Evolutionary conservation across 345 rosid species (phyloP), one percentile per base, ranked within the genome.

Genomic region (Populus pruinosa): DNA sequence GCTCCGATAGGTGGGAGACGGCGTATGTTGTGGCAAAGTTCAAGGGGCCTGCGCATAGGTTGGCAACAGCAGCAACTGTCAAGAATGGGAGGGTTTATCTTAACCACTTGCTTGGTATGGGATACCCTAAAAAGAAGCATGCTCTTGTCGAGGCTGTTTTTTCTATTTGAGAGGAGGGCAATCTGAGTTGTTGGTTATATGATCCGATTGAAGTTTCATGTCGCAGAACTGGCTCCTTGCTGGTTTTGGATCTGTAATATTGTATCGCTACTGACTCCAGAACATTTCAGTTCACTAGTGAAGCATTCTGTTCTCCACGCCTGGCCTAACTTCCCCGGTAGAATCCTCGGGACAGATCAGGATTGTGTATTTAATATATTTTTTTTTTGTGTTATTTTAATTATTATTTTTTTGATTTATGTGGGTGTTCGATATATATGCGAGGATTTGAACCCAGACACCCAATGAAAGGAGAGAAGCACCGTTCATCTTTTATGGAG

Each of bases 51-150:
- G 77, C 71, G 16, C 98, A 93, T 77, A 80, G 99, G 68, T 16
- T 95, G 81, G 92, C 92, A 25, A 84, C 99, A 0, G 92, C 99
- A 0, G 97, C 96, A 36, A 90, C 97, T 0, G 91, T 93, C 27
- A 95, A 92, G 73, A 97, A 90, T 11, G 99, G 97, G 62, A 87
- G 74, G 84, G 92, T 91, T 76, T 93, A 89, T 87, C 78, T 95
- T 5, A 93, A 74, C 78, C 98, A 93, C 78, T 18, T 95, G 85
- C 4, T 93, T 67, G 97, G 97, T 43, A 78, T 93, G 69, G 99
- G 99, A 2, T 92, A 84, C 81, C 96, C 93, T 1, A 93, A 78
- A 88, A 91, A 90, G 90, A 91, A 85, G 85, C 99, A 93, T 78
- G 87, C 87, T 63, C 81, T 92, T 71, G 99, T 91, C 4, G 96